These are phyloP conservation scores for Pisolithus orientalis DNA, from an alignment of 768 basidiomycete species.

Conservation along the genomic window DNA sequence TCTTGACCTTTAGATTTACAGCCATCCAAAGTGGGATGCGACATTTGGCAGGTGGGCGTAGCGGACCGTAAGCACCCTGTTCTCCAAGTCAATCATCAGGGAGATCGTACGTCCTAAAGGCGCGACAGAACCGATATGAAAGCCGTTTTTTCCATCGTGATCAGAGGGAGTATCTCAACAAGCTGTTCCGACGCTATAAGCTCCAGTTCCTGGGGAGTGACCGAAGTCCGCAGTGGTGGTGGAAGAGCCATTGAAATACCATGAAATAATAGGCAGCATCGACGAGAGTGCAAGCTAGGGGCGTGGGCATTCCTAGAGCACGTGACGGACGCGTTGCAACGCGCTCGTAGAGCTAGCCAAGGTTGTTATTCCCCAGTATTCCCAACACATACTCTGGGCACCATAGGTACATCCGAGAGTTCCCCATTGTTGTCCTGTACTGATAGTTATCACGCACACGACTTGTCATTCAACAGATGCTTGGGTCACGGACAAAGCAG, in stretches of 20 bases:
- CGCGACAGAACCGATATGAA: conserved; percentile 71
- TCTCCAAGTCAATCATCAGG: conserved; percentile 4
- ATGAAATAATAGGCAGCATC: not conserved
- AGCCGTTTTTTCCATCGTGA: conserved; percentile 86
- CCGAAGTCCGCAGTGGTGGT: conserved; percentile 55
- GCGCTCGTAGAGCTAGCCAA: too few species aligned
- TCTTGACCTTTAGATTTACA: conserved; percentile 86
- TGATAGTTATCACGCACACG: not conserved
- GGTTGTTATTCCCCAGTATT: too few species aligned
- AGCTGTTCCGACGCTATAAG: conserved; percentile 81
- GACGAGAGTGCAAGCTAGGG: not conserved
- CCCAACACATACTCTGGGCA: too few species aligned
- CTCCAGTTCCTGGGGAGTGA: conserved; percentile 83
- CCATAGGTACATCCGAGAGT: too few species aligned
- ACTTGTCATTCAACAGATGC: conserved; percentile 35
- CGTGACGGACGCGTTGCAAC: conserved; percentile 12
- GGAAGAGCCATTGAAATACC: conserved; percentile 66
- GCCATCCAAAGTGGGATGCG: conserved; percentile 97
- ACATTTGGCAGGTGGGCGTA: conserved; percentile 79
- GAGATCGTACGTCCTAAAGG: conserved; percentile 3
- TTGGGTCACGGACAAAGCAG: conserved; percentile 57
- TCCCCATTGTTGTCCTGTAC: too few species aligned
- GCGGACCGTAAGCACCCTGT: conserved; percentile 90
- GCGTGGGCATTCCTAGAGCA: conserved; percentile 3
- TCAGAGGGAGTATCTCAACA: conserved; percentile 81